Evolutionary conservation across 2,329 filamentous ascomycete species (phyloP).

Genomic region (Alternaria arborescens): DNA sequence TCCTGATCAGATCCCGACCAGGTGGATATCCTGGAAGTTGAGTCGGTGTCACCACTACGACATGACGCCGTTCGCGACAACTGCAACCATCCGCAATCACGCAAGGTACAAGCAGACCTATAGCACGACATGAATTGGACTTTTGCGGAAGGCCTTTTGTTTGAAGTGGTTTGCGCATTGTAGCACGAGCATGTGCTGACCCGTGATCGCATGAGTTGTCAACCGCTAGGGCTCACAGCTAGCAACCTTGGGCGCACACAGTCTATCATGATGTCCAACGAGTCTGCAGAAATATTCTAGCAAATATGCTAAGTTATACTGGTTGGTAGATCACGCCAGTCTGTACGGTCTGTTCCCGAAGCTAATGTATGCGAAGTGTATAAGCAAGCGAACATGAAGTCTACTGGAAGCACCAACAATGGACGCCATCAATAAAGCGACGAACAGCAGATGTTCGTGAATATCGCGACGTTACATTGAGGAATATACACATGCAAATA

Average conservation of each 20-base stretch:
- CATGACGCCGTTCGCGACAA: not conserved
- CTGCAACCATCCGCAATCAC: not conserved
- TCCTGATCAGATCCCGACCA: not conserved
- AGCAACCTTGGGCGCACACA: not conserved
- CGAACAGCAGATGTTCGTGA: not conserved
- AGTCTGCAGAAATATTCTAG: not conserved
- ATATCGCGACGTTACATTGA: not conserved
- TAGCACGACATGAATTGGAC: not conserved
- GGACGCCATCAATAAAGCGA: not conserved
- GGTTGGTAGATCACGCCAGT: not conserved
- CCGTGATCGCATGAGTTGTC: not conserved
- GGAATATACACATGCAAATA: not conserved
- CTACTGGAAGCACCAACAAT: not conserved
- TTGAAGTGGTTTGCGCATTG: not conserved
- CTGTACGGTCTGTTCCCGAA: not conserved
- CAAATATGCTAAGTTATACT: not conserved
- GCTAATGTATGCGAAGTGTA: not conserved
- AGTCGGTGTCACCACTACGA: not conserved
- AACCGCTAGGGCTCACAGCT: not conserved
- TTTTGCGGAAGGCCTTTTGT: not conserved
- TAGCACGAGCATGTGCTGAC: not conserved
- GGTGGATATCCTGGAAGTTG: not conserved
- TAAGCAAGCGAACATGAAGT: not conserved
- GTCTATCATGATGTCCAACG: not conserved
- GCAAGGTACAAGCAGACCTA: not conserved